Conservation (phyloP, 169 alveolate genomes). For the Plasmodium inui region DNA sequence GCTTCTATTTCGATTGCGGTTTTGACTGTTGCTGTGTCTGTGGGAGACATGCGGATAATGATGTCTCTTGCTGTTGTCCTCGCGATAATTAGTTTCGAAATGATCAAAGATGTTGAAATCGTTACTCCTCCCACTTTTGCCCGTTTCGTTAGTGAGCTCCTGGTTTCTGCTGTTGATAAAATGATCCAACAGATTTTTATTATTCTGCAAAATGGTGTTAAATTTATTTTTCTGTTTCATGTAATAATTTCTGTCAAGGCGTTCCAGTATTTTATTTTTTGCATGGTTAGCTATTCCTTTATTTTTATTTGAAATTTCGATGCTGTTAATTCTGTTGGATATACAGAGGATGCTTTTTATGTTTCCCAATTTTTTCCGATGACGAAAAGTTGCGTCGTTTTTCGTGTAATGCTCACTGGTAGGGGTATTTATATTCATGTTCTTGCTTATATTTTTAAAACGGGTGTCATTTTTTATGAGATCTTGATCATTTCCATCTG, state of each 20-base stretch:
- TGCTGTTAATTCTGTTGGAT: constrained; percentile 15
- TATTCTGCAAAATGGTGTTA: constrained; percentile 2
- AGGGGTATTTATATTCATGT: background rate
- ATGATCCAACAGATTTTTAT: constrained; percentile 4
- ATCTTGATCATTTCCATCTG: background rate
- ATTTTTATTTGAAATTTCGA: constrained; percentile 21
- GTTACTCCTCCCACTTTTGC: background rate
- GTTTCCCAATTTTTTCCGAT: constrained; percentile 17
- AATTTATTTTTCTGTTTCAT: background rate
- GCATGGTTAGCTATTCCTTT: background rate
- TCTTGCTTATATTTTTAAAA: background rate
- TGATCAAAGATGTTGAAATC: constrained; percentile 6
- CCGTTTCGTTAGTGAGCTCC: background rate
- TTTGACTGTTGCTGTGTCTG: background rate
- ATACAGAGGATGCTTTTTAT: constrained; percentile 32
- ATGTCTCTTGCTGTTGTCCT: background rate
- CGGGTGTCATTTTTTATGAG: constrained; percentile 1
- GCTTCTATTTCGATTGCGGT: background rate
- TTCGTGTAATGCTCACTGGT: background rate
- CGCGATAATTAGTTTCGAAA: background rate
- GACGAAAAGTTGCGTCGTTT: background rate
- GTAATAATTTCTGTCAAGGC: constrained; percentile 5
- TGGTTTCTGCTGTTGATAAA: background rate
- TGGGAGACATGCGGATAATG: background rate
- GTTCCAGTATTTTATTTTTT: constrained; percentile 13